Evolutionary conservation across 495 filamentous ascomycete genomes (phyloP).

Genomic region (Aspergillus baeticus): DNA sequence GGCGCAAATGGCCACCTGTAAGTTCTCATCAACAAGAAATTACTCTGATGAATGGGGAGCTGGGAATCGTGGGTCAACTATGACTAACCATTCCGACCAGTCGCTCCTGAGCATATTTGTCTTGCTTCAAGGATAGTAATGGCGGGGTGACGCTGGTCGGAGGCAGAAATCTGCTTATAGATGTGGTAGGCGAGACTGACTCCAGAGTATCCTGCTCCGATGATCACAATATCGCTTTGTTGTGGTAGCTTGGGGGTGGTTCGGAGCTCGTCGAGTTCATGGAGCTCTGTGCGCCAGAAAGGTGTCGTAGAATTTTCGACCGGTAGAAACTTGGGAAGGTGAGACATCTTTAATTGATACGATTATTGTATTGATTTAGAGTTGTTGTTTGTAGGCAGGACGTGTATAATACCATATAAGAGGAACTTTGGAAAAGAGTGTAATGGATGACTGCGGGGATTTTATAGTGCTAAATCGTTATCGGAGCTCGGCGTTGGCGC

Average conservation of each 20-base stretch:
- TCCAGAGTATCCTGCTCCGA: constrained; percentile 71
- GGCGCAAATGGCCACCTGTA: constrained; percentile 39
- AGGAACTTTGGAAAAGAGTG: not conserved
- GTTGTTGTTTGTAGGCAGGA: too few species aligned
- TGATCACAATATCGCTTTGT: constrained; percentile 60
- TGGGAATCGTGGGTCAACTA: not conserved
- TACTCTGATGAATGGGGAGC: not conserved
- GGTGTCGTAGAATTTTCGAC: constrained; percentile 55
- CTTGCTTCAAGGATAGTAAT: constrained; percentile 41
- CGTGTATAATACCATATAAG: too few species aligned
- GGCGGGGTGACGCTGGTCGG: constrained; percentile 15
- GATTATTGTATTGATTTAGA: too few species aligned
- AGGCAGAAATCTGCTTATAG: constrained; percentile 29
- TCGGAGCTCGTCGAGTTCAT: constrained; percentile 54
- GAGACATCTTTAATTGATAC: too few species aligned
- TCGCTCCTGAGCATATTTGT: constrained; percentile 42
- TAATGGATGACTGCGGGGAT: not conserved
- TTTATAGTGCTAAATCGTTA: too few species aligned
- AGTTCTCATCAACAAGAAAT: not conserved
- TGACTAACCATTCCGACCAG: constrained; percentile 38
- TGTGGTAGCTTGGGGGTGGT: constrained; percentile 47
- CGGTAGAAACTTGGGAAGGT: constrained; percentile 11
- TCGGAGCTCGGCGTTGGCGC: not conserved
- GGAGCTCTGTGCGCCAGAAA: constrained; percentile 64
- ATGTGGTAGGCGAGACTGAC: constrained; percentile 61